A percentile compares a stretch with the other conserved stretches of the same genome.
phyloP scores from a whole-genome alignment of 495 filamentous ascomycete genomes.

The Saxophila tyrrhenica region DNA sequence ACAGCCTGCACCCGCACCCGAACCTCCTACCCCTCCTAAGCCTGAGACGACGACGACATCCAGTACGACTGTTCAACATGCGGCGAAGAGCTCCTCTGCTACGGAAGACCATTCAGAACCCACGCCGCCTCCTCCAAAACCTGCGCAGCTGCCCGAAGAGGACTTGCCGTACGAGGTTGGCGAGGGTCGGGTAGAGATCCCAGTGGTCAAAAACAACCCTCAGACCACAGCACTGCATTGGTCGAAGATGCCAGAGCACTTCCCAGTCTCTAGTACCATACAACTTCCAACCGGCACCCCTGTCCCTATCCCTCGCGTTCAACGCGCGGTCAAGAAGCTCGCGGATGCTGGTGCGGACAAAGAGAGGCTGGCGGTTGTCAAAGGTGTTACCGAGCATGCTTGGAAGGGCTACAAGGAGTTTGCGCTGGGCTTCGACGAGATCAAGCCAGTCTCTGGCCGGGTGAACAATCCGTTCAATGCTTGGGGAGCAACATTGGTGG shows the following conservation, averaged over 20 bases:
- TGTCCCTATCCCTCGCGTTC: slow-evolving; percentile 62
- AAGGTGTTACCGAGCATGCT: slow-evolving; percentile 24
- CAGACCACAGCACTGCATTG: slow-evolving; percentile 7
- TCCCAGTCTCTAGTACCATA: slow-evolving; percentile 45
- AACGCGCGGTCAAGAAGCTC: slow-evolving; percentile 37
- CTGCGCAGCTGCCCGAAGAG: neutral
- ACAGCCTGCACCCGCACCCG: neutral
- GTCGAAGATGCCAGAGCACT: slow-evolving; percentile 20
- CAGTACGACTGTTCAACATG: neutral
- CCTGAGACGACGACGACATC: neutral
- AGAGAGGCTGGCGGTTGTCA: slow-evolving; percentile 32
- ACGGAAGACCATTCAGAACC: neutral
- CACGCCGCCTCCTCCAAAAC: neutral
- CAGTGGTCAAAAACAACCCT: neutral
- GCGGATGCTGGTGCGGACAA: slow-evolving; percentile 9
- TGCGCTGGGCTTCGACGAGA: slow-evolving; percentile 34
- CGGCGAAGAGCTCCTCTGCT: neutral
- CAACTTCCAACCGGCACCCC: slow-evolving; percentile 59
- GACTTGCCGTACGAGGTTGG: neutral
- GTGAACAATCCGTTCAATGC: slow-evolving; percentile 69
- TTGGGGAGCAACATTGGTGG: slow-evolving; percentile 91
- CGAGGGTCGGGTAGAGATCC: neutral
- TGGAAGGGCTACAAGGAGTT: slow-evolving; percentile 33
- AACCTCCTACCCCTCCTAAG: neutral
- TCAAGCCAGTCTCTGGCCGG: slow-evolving; percentile 30